These are phyloP conservation scores for Termitomyces sp. DNA, from an alignment of 768 basidiomycete species.

Conservation along the genomic window DNA sequence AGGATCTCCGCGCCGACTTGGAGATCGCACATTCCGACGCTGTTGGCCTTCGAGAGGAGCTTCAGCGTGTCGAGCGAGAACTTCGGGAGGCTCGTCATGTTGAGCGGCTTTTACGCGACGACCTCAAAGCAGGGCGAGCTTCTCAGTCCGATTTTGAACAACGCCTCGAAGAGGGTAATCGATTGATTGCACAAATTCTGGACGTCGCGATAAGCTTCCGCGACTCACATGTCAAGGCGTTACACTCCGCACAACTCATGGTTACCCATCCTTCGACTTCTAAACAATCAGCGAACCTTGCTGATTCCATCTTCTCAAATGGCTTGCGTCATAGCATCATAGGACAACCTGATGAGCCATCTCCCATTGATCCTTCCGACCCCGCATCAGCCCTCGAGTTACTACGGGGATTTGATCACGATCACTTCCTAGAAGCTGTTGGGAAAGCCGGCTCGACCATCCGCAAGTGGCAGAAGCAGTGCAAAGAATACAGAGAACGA, in stretches of 20 bases:
- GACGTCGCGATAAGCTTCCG: conserved; percentile 79
- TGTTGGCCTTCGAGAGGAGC: conserved; percentile 66
- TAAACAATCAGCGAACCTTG: conserved; percentile 41
- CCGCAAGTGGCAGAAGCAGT: conserved; percentile 97
- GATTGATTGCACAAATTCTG: conserved; percentile 78
- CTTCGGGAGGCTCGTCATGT: conserved; percentile 62
- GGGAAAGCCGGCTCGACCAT: conserved; percentile 81
- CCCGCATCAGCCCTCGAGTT: conserved; percentile 65
- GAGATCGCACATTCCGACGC: conserved; percentile 69
- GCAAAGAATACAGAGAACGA: conserved; percentile 93
- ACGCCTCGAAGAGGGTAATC: conserved; percentile 57
- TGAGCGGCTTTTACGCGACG: conserved; percentile 70
- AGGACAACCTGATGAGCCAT: conserved; percentile 56
- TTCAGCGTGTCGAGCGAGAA: conserved; percentile 68
- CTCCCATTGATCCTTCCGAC: conserved; percentile 77
- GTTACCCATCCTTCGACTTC: conserved; percentile 46
- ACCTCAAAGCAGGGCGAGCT: conserved; percentile 64
- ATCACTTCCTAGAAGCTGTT: conserved; percentile 81
- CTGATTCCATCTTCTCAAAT: conserved; percentile 48
- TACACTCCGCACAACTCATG: conserved; percentile 59
- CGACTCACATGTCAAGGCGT: conserved; percentile 70
- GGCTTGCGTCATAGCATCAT: conserved; percentile 54
- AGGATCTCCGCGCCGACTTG: conserved; percentile 55
- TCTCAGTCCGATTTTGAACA: conserved; percentile 70
- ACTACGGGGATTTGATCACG: conserved; percentile 76